Evolutionary conservation across 2,329 filamentous ascomycete species (phyloP), one percentile per base, ranked within the genome.

Genomic region (Dactylellina cionopaga): DNA sequence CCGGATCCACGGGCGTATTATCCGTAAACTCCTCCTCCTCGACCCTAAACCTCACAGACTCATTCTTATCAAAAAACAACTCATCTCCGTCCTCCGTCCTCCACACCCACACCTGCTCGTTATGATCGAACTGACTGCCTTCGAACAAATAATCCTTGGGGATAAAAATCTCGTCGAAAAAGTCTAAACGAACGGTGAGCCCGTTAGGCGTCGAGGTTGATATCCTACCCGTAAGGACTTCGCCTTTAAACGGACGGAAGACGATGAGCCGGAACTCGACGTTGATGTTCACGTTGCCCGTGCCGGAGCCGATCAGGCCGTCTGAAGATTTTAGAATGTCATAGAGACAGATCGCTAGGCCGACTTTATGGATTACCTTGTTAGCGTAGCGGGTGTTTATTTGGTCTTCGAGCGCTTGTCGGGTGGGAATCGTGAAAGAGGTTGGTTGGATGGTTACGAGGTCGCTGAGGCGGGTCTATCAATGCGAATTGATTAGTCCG

Each of bases 341-440:
- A 82, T 95, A 97, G 77, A 99, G 87, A 79, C 91, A 94, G 76
- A 99, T 90, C 79, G 92, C 97, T 2, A 99, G 88, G 9, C 95
- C 95, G 69, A 98, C 89, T 79, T 95, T 95, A 79, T 96, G 94
- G 74, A 99, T 92, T 19, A 92, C 90, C 81, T 94, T 95, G 82
- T 99, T 97, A 70, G 94, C 89, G 81, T 97, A 99, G 82, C 99
- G 99, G 75, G 89, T 86, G 80, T 99, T 98, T 82, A 99, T 95
- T 78, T 95, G 95, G 82, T 99, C 93, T 81, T 97, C 92, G 75
- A 99, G 92, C 0, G 92, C 92, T 74, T 92, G 86, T 29, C 88
- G 86, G 78, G 91, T 96, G 72, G 88, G 85, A 81, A 95, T 95
- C 73, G 88, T 86, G 79, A 98, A 96, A 79, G 97, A 91, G 78